Base-by-base conservation (phyloP, 345 rosid genomes). In the Syzygium aqueum region DNA sequence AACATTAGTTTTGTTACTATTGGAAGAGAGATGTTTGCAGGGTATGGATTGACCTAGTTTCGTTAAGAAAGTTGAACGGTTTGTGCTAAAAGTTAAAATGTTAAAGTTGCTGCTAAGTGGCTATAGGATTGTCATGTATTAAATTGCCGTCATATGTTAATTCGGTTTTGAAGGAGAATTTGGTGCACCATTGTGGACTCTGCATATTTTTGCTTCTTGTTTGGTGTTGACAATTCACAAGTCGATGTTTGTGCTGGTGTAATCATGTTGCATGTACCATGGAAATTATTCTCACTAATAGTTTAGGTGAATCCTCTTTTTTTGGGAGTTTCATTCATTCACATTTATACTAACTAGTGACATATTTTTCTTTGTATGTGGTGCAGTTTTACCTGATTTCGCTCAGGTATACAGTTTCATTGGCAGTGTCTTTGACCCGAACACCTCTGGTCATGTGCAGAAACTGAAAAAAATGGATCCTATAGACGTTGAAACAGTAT, bases 401-500 rank as follows among this genome's bases (percentile, higher is more conserved):
- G 91, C 91, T 63, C 97, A 95, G 94, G 99, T 97, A 33, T 97
- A 97, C 91, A 65, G 89, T 89, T 96, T 96, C 92, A 94, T 97
- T 77, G 99, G 98, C 91, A 93, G 97, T 90, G 97, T 95, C 83
- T 95, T 93, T 86, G 99, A 97, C 91, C 98, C 98, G 61, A 61
- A 88, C 87, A 91, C 90, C 40, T 90, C 93, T 82, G 93, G 92
- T 77, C 99, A 97, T 90, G 86, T 94, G 90, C 98, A 95, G 90
- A 97, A 93, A 88, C 97, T 96, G 87, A 94, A 95, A 88, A 94
- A 92, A 89, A 95, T 97, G 98, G 98, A 95, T 85, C 95, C 98
- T 50, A 97, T 97, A 57, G 98, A 97, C 89, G 95, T 96, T 52
- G 99, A 97, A 89, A 96, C 99, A 19, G 99, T 97, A 93, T 65